These are phyloP conservation scores for Lenzites betulinus DNA, from an alignment of 768 basidiomycete genomes.

Conservation along the genomic window DNA sequence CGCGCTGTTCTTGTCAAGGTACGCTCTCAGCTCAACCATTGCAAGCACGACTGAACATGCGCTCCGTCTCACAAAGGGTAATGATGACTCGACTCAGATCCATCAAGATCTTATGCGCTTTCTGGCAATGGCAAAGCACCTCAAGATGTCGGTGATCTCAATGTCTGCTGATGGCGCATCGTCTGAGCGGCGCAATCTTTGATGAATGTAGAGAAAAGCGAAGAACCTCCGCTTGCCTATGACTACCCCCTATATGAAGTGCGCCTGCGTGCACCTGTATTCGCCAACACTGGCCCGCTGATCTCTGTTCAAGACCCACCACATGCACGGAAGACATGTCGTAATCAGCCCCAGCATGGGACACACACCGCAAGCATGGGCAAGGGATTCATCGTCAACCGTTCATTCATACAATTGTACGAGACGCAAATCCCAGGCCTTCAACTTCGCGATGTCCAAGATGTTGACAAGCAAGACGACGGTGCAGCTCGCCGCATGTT, in stretches of 20 bases:
- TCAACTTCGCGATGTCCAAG: slow-evolving; percentile 25
- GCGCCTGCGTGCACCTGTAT: slow-evolving; percentile 25
- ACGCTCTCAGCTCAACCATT: not conserved
- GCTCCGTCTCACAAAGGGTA: not conserved
- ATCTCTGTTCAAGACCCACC: slow-evolving; percentile 21
- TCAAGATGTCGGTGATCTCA: slow-evolving; percentile 17
- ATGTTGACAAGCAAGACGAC: slow-evolving; percentile 36
- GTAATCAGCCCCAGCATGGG: slow-evolving; percentile 31
- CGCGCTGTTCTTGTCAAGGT: not conserved
- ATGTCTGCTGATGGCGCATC: slow-evolving; percentile 31
- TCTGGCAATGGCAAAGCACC: not conserved
- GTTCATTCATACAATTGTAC: slow-evolving; percentile 25
- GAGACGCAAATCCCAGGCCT: slow-evolving; percentile 17
- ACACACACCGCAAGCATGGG: slow-evolving; percentile 31
- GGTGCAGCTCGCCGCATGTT: slow-evolving; percentile 32
- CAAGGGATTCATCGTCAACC: slow-evolving; percentile 25
- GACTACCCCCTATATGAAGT: slow-evolving; percentile 27
- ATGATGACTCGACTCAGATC: not conserved
- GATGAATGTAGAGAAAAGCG: slow-evolving; percentile 22
- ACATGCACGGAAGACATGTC: slow-evolving; percentile 28
- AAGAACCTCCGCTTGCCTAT: slow-evolving; percentile 21
- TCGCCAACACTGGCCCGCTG: slow-evolving; percentile 21
- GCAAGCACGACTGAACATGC: not conserved
- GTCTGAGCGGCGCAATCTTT: slow-evolving; percentile 28
- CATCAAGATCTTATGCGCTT: not conserved